Conservation (phyloP, 371 early-diverging fungal genomes). For the Chytridiales sp. region DNA sequence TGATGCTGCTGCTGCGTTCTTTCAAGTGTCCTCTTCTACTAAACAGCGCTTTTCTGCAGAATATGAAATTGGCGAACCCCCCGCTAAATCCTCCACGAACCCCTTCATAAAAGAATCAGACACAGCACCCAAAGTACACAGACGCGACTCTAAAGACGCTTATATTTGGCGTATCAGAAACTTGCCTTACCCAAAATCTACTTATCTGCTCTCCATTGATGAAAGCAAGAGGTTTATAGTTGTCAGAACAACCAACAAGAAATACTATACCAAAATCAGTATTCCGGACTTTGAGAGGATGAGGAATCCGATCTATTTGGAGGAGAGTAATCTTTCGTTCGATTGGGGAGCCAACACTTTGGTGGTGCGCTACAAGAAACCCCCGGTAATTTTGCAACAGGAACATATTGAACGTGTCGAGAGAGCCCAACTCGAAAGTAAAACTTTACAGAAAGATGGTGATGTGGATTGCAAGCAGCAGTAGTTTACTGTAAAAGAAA, state of each 20-base stretch:
- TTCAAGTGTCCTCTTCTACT: no score
- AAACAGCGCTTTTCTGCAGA: no score
- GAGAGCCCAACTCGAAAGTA: not conserved
- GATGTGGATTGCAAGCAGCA: slow-evolving; percentile 31
- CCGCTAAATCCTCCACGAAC: not conserved
- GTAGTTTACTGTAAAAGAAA: no score
- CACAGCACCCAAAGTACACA: slow-evolving; percentile 6
- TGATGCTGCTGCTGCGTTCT: no score
- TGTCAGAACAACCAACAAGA: slow-evolving; percentile 30
- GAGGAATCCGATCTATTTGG: slow-evolving; percentile 1
- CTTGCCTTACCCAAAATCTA: slow-evolving; percentile 21
- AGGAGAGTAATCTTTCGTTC: slow-evolving; percentile 2
- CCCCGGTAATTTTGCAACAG: slow-evolving; percentile 18
- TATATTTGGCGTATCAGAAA: slow-evolving; percentile 29
- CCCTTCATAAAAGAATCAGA: slow-evolving; percentile 4
- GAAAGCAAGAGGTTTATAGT: slow-evolving; percentile 18
- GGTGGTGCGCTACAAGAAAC: slow-evolving; percentile 27
- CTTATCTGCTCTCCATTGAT: slow-evolving; percentile 22
- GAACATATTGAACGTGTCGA: slow-evolving; percentile 17
- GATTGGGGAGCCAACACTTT: slow-evolving; percentile 27
- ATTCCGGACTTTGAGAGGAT: slow-evolving; percentile 30
- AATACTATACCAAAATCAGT: slow-evolving; percentile 18
- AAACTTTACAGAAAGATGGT: slow-evolving; percentile 9
- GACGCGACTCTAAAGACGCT: slow-evolving; percentile 17
- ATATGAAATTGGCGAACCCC: slow-evolving; percentile 27